Conservation (phyloP, 768 basidiomycete genomes). For the Kwoniella shandongensis region DNA sequence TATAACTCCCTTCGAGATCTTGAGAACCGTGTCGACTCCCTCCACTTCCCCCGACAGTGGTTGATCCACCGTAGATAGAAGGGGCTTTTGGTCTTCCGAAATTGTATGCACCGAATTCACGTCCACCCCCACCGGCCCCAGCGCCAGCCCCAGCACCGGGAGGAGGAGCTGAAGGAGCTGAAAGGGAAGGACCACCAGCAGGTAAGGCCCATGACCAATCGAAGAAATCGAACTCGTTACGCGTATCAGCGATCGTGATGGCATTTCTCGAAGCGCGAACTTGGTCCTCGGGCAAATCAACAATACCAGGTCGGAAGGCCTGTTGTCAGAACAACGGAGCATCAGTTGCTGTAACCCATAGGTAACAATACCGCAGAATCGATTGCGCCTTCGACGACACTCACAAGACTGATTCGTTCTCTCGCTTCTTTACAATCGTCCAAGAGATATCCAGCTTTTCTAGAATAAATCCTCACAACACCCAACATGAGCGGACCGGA, state of each 20-base stretch:
- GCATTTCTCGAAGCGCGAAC: slow-evolving; percentile 79
- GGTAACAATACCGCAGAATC: too few species aligned
- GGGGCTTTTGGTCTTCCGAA: slow-evolving; percentile 39
- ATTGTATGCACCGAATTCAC: slow-evolving; percentile 45
- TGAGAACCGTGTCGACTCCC: slow-evolving; percentile 30
- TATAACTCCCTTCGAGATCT: slow-evolving; percentile 28
- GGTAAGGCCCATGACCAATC: slow-evolving; percentile 53
- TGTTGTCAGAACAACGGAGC: slow-evolving; percentile 43
- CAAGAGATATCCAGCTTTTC: slow-evolving; percentile 94
- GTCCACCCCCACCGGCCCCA: slow-evolving; percentile 15
- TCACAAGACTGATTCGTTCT: slow-evolving; percentile 89
- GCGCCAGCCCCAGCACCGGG: slow-evolving; percentile 20
- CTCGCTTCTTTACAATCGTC: slow-evolving; percentile 98
- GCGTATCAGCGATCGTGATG: slow-evolving; percentile 75
- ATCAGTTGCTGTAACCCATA: slow-evolving; percentile 4
- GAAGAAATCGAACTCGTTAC: slow-evolving; percentile 59
- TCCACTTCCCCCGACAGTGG: slow-evolving; percentile 2
- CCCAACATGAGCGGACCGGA: slow-evolving; percentile 94
- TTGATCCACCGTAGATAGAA: slow-evolving; percentile 38
- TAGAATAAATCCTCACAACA: slow-evolving; percentile 94
- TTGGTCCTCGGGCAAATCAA: slow-evolving; percentile 95
- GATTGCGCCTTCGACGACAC: too few species aligned
- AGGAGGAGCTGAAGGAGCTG: slow-evolving; percentile 18
- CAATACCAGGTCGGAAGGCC: slow-evolving; percentile 92
- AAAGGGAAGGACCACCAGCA: slow-evolving; percentile 66